A percentile compares a stretch with the other conserved stretches of the same genome.
Evolutionary conservation across 139 green algal genomes (phyloP).

Genomic region (Volvox africanus): DNA sequence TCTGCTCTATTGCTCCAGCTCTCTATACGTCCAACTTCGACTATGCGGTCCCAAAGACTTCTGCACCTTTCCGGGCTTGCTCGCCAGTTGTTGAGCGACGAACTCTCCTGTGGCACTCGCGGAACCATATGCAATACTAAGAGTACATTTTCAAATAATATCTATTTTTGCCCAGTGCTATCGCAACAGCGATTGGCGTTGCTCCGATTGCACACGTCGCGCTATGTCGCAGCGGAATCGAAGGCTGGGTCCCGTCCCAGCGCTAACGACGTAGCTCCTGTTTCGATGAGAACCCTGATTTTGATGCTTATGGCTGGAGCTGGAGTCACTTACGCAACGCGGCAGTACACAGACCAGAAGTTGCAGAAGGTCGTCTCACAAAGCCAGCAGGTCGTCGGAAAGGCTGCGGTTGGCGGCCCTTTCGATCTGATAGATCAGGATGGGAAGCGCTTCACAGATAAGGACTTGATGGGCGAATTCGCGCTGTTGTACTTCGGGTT

Average conservation of each 20-base stretch:
- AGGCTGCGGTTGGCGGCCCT: constrained; percentile 90
- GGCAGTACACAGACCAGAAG: constrained; percentile 59
- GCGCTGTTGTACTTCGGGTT: constrained; percentile 98
- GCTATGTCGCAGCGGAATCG: background rate
- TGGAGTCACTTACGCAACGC: constrained; percentile 48
- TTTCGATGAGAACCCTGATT: constrained; percentile 48
- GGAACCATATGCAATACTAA: background rate
- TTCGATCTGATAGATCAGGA: constrained; percentile 90
- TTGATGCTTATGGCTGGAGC: constrained; percentile 53
- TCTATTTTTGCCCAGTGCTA: background rate
- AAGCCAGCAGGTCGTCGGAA: constrained; percentile 76
- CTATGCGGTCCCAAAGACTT: background rate
- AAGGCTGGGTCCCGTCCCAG: background rate
- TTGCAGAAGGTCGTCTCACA: constrained; percentile 57
- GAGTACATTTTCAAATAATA: too few relatives aligned
- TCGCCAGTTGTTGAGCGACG: constrained; percentile 8
- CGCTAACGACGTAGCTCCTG: constrained; percentile 19
- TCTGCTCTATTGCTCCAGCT: too few relatives aligned
- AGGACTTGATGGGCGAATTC: constrained; percentile 90
- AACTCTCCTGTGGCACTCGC: background rate
- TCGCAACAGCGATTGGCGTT: background rate
- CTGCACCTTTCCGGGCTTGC: background rate
- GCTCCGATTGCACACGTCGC: constrained; percentile 11
- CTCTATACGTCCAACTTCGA: too few relatives aligned
- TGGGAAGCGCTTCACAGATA: constrained; percentile 83